Conservation (phyloP, 352 stramenopile genomes). For the Peronospora farinosa region DNA sequence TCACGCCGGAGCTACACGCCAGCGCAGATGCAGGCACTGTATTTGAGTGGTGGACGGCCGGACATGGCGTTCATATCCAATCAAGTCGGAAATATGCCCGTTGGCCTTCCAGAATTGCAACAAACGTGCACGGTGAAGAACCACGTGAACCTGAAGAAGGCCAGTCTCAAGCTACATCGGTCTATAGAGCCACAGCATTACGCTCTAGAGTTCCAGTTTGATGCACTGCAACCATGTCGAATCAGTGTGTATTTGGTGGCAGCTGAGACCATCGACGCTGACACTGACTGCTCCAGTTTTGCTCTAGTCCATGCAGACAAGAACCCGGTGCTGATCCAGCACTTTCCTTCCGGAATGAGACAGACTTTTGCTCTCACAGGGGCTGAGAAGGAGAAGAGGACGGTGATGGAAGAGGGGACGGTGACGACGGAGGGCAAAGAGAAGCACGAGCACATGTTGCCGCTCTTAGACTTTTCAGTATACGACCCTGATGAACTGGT, state of each 20-base stretch:
- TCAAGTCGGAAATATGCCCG: constrained; percentile 34
- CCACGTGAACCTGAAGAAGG: constrained; percentile 82
- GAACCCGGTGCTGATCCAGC: constrained; percentile 29
- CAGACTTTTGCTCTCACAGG: constrained; percentile 45
- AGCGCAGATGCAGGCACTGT: constrained; percentile 78
- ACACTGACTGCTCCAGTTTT: constrained; percentile 58
- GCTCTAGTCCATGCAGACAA: constrained; percentile 43
- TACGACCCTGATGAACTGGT: constrained; percentile 39
- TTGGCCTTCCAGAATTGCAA: constrained; percentile 74
- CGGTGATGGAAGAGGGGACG: neutral
- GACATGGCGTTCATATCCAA: constrained; percentile 86
- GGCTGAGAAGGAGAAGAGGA: constrained; percentile 5
- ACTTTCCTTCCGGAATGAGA: constrained; percentile 44
- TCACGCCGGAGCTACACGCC: constrained; percentile 61
- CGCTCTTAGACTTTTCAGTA: constrained; percentile 38
- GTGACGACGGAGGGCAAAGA: constrained; percentile 5
- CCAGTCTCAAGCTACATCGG: constrained; percentile 49
- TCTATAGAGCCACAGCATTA: constrained; percentile 21
- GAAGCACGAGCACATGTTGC: constrained; percentile 4
- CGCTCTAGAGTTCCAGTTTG: constrained; percentile 68
- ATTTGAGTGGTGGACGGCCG: constrained; percentile 63
- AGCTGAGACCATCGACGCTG: constrained; percentile 58
- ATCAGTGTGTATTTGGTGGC: constrained; percentile 60
- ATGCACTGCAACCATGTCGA: constrained; percentile 68
- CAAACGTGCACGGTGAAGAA: constrained; percentile 80